phyloP scores from a whole-genome alignment of 208 protist species.

The Trypanosoma melophagium region DNA sequence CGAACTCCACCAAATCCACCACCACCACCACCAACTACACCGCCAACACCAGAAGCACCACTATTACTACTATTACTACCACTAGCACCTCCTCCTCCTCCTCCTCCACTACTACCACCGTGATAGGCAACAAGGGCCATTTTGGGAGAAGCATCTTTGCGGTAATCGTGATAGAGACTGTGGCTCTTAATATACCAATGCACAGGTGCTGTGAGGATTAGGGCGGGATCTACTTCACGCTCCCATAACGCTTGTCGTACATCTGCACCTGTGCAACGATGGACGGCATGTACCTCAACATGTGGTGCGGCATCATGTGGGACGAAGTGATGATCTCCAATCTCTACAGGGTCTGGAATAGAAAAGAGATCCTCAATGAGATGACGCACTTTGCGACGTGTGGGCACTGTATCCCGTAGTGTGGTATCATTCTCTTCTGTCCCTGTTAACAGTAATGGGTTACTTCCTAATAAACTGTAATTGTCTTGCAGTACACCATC shows the following conservation, averaged over 20 bases:
- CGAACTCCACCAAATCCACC: conserved; percentile 8
- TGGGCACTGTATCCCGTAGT: conserved; percentile 1
- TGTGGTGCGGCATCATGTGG: conserved; percentile 31
- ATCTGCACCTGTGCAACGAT: conserved; percentile 75
- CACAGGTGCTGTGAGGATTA: conserved; percentile 71
- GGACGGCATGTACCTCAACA: conserved; percentile 82
- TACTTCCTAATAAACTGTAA: neutral
- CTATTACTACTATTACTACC: conserved; percentile 10
- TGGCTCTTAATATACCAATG: conserved; percentile 80
- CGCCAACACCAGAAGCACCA: conserved; percentile 17
- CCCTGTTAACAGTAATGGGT: neutral
- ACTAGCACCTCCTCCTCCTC: conserved; percentile 8
- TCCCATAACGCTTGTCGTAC: conserved; percentile 88
- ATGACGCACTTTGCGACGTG: conserved; percentile 60
- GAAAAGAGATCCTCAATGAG: conserved; percentile 82
- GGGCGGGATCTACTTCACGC: conserved; percentile 54
- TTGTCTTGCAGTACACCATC: neutral
- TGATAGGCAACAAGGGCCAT: conserved; percentile 37
- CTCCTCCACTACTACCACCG: conserved; percentile 13
- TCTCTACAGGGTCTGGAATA: conserved; percentile 16
- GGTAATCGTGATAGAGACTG: conserved; percentile 75
- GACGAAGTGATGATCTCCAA: neutral
- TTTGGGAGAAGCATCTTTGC: conserved; percentile 42
- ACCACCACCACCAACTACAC: conserved; percentile 6
- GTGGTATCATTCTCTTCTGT: neutral